phyloP scores from a whole-genome alignment of 2,329 filamentous ascomycete genomes.

The Ophiosphaerella herpotricha region DNA sequence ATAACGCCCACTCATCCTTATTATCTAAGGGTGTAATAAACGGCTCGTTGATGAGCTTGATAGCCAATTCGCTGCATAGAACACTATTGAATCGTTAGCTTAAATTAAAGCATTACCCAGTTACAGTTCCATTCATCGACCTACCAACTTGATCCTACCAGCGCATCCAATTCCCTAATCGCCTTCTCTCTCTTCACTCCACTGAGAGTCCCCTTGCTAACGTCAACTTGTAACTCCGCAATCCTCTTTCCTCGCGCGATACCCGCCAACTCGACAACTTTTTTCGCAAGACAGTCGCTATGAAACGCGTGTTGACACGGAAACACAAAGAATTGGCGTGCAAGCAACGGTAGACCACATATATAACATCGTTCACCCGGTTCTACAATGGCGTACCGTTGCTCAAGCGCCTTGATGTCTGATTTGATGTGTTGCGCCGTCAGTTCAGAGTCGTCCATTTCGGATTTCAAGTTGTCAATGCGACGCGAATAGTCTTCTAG shows the following conservation, averaged over 20 bases:
- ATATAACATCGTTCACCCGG: slow-evolving; percentile 93
- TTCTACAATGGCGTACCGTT: slow-evolving; percentile 93
- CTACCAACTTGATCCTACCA: slow-evolving; percentile 89
- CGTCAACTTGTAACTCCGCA: slow-evolving; percentile 80
- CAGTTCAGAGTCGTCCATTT: slow-evolving; percentile 93
- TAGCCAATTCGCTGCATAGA: slow-evolving; percentile 90
- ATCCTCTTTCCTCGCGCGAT: slow-evolving; percentile 78
- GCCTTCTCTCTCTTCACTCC: slow-evolving; percentile 78
- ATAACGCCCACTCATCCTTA: slow-evolving; percentile 75
- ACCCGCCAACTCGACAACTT: slow-evolving; percentile 81
- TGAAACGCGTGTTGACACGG: slow-evolving; percentile 98
- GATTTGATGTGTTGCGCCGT: slow-evolving; percentile 90
- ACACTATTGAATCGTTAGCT: slow-evolving; percentile 62
- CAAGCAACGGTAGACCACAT: slow-evolving; percentile 83
- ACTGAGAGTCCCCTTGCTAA: slow-evolving; percentile 74
- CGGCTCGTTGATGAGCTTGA: slow-evolving; percentile 91
- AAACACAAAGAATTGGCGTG: slow-evolving; percentile 95
- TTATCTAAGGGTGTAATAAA: slow-evolving; percentile 79
- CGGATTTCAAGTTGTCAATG: slow-evolving; percentile 84
- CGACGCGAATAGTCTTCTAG: slow-evolving; percentile 91
- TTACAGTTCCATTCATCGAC: slow-evolving; percentile 30
- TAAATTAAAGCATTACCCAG: background rate
- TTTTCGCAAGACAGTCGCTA: slow-evolving; percentile 86
- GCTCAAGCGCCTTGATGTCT: slow-evolving; percentile 84
- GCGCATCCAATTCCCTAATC: slow-evolving; percentile 85